Base-by-base conservation (phyloP, 1,284 basidiomycete genomes). In the Tausonia pullulans region DNA sequence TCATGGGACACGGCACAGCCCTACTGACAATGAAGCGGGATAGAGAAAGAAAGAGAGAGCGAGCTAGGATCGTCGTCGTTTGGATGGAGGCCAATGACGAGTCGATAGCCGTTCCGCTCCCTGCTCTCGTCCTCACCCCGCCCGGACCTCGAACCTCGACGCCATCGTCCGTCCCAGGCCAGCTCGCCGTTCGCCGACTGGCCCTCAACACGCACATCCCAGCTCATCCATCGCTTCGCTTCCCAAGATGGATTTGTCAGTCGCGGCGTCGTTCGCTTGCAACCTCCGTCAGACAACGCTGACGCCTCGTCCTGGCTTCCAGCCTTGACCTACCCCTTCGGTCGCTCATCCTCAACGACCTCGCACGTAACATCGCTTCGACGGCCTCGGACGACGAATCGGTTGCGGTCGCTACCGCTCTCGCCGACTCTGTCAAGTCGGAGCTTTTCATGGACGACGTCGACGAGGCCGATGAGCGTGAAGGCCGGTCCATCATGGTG, bases 301-400 rank as follows among this genome's bases (percentile, higher is more conserved):
- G 27, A 50, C 48, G 41, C 14, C 16, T 9, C 43, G 9, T 16
- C 9, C 39, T 41, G 11, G 4, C 44, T 4, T 8, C 45, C 69
- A 78, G 76, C 68, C 75, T 80, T 59, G 78, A 80, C 67, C 74
- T 78, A 69, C 87, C 89, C 75, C 85, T 92, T 63, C 88, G 87
- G 70, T 86, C 88, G 72, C 81, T 83, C 69, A 87, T 94, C 69
- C 78, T 95, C 46, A 83, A 84, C 43, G 87, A 90, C 75, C 82
- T 95, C 67, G 90, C 88, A 3, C 76, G 79, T 44, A 87, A 84
- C 72, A 78, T 85, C 64, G 79, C 80, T 11, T 61, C 64, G 5
- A 61, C 55, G 1, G n/a, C 61, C 41, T 51, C 54, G 6, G 27
- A 27, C 27, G 27, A 27, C 27, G 27, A 27, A 2, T 27, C 27